These are phyloP conservation scores for Fusarium sp. DNA, from an alignment of 2,329 filamentous ascomycete genomes.

Conservation along the genomic window DNA sequence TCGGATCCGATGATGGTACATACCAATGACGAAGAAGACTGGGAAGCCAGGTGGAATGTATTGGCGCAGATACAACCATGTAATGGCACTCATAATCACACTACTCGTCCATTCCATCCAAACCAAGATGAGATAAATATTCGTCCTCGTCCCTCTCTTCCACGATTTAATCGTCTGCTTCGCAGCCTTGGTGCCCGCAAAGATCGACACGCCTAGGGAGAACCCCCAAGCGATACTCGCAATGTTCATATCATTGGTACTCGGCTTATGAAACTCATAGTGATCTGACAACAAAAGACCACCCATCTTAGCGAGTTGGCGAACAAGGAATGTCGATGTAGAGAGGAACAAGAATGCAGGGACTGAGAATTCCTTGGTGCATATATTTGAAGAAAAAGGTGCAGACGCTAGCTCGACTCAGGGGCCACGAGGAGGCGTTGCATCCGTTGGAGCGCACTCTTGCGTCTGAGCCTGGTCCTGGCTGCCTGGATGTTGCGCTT, in stretches of 20 bases:
- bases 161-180: conserved; percentile 40
- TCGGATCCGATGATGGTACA: rapidly evolving
- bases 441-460: background rate
- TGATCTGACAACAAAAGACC: conserved; percentile 36
- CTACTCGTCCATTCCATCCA: conserved; percentile 41
- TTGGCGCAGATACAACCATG: conserved; percentile 39
- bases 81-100: conserved; percentile 41
- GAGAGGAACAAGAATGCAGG: background rate
- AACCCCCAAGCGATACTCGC: conserved; percentile 44
- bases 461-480: background rate
- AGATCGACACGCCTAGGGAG: conserved; percentile 41
- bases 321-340: conserved; percentile 8
- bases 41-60: conserved; percentile 40
- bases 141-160: conserved; percentile 39
- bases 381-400: conserved; percentile 19
- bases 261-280: conserved; percentile 32
- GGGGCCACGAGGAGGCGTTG: conserved; percentile 3
- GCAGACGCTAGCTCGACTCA: conserved; percentile 1
- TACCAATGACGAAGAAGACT: conserved; percentile 40
- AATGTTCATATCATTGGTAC: conserved; percentile 41
- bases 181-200: conserved; percentile 37
- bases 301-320: conserved; percentile 19
- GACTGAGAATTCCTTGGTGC: background rate
- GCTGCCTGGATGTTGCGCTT: background rate
- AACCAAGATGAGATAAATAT: conserved; percentile 37